Percentiles rank a stretch among this genome's conserved stretches.
These are phyloP conservation scores for Ophiosphaerella herpotricha DNA, from an alignment of 2,329 filamentous ascomycete genomes.

Conservation along the genomic window DNA sequence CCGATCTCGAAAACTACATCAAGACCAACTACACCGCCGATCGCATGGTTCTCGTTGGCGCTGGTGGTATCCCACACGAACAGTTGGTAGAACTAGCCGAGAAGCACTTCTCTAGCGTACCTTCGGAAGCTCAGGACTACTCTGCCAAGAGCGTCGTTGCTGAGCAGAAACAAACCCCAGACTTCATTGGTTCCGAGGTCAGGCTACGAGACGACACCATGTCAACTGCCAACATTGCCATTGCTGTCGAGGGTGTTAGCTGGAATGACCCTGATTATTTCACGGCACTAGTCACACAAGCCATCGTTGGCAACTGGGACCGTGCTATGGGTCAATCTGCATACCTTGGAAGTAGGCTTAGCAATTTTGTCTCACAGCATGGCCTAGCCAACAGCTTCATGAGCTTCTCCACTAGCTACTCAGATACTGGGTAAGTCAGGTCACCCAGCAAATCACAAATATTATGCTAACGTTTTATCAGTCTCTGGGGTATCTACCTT, in stretches of 20 bases:
- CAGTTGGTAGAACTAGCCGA: slow-evolving; percentile 95
- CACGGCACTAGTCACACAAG: slow-evolving; percentile 94
- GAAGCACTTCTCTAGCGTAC: slow-evolving; percentile 86
- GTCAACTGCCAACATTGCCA: slow-evolving; percentile 94
- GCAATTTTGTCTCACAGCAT: slow-evolving; percentile 90
- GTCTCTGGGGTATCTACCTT: slow-evolving; percentile 99
- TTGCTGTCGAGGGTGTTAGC: slow-evolving; percentile 98
- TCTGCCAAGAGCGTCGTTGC: slow-evolving; percentile 73
- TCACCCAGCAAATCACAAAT: background rate
- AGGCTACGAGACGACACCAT: slow-evolving; percentile 95
- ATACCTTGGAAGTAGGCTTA: slow-evolving; percentile 98
- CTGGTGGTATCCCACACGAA: slow-evolving; percentile 91
- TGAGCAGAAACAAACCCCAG: slow-evolving; percentile 81
- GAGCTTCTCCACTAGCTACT: slow-evolving; percentile 99
- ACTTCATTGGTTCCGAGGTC: slow-evolving; percentile 96
- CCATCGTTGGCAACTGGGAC: slow-evolving; percentile 99
- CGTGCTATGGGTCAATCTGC: slow-evolving; percentile 97
- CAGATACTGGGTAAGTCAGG: slow-evolving; percentile 87
- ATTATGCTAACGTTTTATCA: slow-evolving; percentile 49
- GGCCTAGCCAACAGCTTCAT: slow-evolving; percentile 99
- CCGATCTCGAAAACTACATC: slow-evolving; percentile 94
- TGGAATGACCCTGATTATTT: slow-evolving; percentile 99
- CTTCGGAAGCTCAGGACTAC: slow-evolving; percentile 74
- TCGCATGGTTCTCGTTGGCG: slow-evolving; percentile 97
- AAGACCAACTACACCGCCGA: slow-evolving; percentile 99